Conservation (phyloP, 2,329 filamentous ascomycete genomes). For the Colletotrichum sublineola region DNA sequence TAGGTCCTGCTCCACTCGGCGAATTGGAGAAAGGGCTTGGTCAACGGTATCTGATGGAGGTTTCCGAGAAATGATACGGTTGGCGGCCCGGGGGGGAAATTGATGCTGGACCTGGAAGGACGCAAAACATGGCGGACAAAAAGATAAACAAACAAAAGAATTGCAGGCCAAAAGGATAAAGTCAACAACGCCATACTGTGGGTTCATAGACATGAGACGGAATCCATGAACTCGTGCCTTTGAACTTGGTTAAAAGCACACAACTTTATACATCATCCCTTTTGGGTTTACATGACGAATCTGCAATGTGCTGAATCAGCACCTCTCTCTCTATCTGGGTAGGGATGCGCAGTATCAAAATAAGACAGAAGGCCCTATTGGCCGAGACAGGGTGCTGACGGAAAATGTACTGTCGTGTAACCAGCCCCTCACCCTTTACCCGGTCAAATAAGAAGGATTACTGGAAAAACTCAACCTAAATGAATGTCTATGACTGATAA, state of each 20-base stretch:
- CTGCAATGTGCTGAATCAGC: slow-evolving; percentile 14
- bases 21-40: slow-evolving; percentile 46
- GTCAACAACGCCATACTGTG: not conserved
- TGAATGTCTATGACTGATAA: not conserved
- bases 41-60: slow-evolving; percentile 46
- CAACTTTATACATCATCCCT: not conserved
- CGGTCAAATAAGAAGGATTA: not conserved
- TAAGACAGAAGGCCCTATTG: not conserved
- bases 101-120: not conserved
- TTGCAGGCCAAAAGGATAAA: not conserved
- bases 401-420: not conserved
- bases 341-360: not conserved
- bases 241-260: not conserved
- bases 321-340: not conserved
- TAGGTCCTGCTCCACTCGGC: slow-evolving; percentile 51
- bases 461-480: not conserved
- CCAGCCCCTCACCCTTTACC: not conserved
- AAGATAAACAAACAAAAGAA: not conserved
- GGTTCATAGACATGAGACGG: too few relatives aligned
- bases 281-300: not conserved
- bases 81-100: slow-evolving; percentile 45
- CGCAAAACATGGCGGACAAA: not conserved
- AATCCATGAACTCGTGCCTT: not conserved
- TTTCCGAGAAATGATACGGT: slow-evolving; percentile 46
- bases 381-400: not conserved